Evolutionary conservation across 768 basidiomycete genomes (phyloP), one percentile per base, ranked within the genome.

Genomic region (Kondoa subrosea): DNA sequence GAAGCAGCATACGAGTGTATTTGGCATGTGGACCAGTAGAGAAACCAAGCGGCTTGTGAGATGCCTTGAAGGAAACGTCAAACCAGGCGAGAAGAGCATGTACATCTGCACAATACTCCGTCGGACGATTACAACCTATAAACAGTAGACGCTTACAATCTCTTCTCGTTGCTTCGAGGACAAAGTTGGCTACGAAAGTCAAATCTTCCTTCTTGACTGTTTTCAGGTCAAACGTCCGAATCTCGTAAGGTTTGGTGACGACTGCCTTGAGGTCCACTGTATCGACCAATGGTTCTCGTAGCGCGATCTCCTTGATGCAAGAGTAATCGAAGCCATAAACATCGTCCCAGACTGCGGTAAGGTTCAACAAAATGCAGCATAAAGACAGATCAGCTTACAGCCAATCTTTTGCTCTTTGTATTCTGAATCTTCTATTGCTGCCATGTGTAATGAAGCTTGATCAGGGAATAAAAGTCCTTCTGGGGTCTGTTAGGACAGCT

Each of bases 391-490:
- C 14, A 29, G 83, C 88, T 76, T 76, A 96, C 93, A 99, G 78
- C 92, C 92, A 76, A 99, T 99, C 79, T 99, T 99, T 78, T 97
- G 93, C 72, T 97, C 92, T 79, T 97, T 97, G 83, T 99, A 99
- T 67, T 97, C 95, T 74, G 93, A 87, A 77, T 99, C 95, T 78
- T 99, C 95, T 77, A 99, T 97, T 64, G 91, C 95, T 58, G 92
- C 95, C 66, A 99, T 76, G 80, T 87, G 95, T 75, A 99, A 80
- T 29, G 84, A 88, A 15, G 93, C 92, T 65, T 82, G 87, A 79
- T 99, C 95, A 12, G 95, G 95, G 82, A 99, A 97, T 76, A 99
- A 89, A 64, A 88, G 81, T 66, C 95, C 95, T 57, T 80, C 88
- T 64, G 85, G 84, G 73, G 88, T 71, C 76, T 78, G 57, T 4